Percentiles rank a stretch among this genome's conserved stretches.
Evolutionary conservation across 164 flowering plant genomes (phyloP).

Genomic region (Akebia trifoliata): DNA sequence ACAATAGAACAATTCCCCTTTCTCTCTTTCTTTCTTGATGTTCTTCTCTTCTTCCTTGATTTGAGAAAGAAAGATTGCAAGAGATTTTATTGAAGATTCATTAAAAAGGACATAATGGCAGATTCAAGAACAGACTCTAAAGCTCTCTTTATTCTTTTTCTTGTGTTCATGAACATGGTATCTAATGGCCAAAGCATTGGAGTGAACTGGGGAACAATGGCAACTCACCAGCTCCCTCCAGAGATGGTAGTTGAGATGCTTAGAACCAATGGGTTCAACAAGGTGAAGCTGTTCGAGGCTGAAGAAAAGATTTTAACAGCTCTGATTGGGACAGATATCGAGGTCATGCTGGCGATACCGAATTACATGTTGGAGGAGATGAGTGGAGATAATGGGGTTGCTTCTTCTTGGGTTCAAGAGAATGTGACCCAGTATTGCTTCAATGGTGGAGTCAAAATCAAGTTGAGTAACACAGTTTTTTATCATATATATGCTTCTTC

Average conservation of each 20-base stretch:
- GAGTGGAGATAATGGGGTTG: conserved; percentile 36
- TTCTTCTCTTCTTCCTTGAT: conserved; percentile 8
- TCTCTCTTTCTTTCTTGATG: no score
- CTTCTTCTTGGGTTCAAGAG: conserved; percentile 68
- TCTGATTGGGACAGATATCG: conserved; percentile 54
- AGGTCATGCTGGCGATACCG: conserved; percentile 86
- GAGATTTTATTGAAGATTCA: conserved; percentile 7
- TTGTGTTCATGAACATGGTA: conserved; percentile 18
- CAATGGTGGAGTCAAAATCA: conserved; percentile 77
- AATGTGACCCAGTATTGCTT: conserved; percentile 65
- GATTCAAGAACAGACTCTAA: background rate
- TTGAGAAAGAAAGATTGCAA: no score
- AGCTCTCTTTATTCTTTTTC: conserved; percentile 14
- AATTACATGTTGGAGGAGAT: conserved; percentile 62
- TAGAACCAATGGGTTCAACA: conserved; percentile 55
- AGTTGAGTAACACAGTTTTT: conserved; percentile 31
- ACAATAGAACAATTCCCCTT: no score
- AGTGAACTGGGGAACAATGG: conserved; percentile 88
- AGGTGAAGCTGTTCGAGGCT: conserved; percentile 85
- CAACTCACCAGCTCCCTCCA: conserved; percentile 63
- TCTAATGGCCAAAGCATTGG: conserved; percentile 38
- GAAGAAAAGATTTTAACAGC: conserved; percentile 58
- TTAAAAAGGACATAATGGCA: conserved; percentile 8
- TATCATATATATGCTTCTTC: background rate
- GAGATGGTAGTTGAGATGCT: conserved; percentile 70